Conservation (phyloP, 2,329 filamentous ascomycete species). For the Botrytis fabae region DNA sequence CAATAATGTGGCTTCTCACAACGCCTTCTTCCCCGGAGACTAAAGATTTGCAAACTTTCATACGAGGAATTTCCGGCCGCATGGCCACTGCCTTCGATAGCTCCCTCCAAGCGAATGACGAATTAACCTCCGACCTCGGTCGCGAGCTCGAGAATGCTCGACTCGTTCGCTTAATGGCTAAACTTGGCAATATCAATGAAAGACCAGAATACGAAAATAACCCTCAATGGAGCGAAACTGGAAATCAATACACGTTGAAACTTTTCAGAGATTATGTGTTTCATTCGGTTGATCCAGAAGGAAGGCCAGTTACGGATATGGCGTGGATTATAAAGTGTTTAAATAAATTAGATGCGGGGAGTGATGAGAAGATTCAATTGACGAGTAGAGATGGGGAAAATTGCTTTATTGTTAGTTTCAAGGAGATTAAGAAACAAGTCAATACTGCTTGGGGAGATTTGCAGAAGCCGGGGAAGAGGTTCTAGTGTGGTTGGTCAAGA, state of each 20-base stretch:
- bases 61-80: slow-evolving; percentile 76
- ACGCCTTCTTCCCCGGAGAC: slow-evolving; percentile 61
- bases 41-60: slow-evolving; percentile 78
- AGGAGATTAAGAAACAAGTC: slow-evolving; percentile 74
- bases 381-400: slow-evolving; percentile 90
- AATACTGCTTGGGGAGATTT: slow-evolving; percentile 59
- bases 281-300: slow-evolving; percentile 86
- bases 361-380: slow-evolving; percentile 81
- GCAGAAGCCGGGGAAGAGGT: slow-evolving; percentile 29
- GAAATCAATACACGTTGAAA: slow-evolving; percentile 89
- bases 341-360: slow-evolving; percentile 90
- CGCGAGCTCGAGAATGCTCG: slow-evolving; percentile 89
- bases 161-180: slow-evolving; percentile 74
- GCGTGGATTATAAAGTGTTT: slow-evolving; percentile 84
- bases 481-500: background rate
- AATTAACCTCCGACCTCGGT: slow-evolving; percentile 68
- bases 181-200: slow-evolving; percentile 86
- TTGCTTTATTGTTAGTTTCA: slow-evolving; percentile 84
- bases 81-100: slow-evolving; percentile 75
- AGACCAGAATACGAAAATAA: slow-evolving; percentile 81
- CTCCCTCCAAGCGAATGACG: slow-evolving; percentile 76
- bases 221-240: slow-evolving; percentile 83
- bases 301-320: slow-evolving; percentile 79
- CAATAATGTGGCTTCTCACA: slow-evolving; percentile 75
- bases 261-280: slow-evolving; percentile 97